Conservation (phyloP, 768 basidiomycete species). For the Botryobasidium botryosum region DNA sequence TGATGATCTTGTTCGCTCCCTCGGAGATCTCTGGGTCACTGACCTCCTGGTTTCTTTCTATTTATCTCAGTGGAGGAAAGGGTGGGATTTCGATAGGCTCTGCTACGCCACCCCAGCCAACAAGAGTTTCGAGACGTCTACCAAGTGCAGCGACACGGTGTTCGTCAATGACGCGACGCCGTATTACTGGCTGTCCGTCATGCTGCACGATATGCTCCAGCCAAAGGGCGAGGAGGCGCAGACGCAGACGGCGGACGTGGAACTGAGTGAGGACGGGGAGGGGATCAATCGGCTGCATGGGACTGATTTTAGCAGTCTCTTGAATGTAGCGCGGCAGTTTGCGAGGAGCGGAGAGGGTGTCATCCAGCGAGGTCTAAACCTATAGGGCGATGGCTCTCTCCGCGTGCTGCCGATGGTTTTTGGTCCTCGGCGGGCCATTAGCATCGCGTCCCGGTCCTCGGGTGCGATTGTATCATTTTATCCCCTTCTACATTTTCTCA, state of each 20-base stretch:
- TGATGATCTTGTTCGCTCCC: background rate
- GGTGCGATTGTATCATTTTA: no score
- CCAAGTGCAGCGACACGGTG: conserved; percentile 2
- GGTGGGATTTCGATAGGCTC: conserved; percentile 24
- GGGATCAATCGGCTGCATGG: conserved; percentile 6
- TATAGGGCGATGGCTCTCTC: no score
- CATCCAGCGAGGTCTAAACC: background rate
- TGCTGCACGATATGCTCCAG: conserved; percentile 19
- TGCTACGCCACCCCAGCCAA: conserved; percentile 13
- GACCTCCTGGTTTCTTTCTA: background rate
- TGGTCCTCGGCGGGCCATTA: no score
- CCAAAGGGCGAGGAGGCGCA: conserved; percentile 4
- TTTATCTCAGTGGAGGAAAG: conserved; percentile 21
- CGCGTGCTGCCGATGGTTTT: no score
- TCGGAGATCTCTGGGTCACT: background rate
- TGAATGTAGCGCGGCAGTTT: conserved; percentile 12
- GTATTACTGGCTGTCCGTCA: conserved; percentile 24
- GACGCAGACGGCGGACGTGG: background rate
- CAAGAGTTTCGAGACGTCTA: background rate
- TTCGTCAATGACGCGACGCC: conserved; percentile 20
- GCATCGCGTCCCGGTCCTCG: no score
- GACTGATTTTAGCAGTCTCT: conserved; percentile 9
- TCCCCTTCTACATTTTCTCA: no score
- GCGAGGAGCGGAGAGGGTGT: conserved; percentile 7
- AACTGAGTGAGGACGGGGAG: background rate